Base-by-base conservation (phyloP, 345 rosid species). In the Isatis tinctoria region DNA sequence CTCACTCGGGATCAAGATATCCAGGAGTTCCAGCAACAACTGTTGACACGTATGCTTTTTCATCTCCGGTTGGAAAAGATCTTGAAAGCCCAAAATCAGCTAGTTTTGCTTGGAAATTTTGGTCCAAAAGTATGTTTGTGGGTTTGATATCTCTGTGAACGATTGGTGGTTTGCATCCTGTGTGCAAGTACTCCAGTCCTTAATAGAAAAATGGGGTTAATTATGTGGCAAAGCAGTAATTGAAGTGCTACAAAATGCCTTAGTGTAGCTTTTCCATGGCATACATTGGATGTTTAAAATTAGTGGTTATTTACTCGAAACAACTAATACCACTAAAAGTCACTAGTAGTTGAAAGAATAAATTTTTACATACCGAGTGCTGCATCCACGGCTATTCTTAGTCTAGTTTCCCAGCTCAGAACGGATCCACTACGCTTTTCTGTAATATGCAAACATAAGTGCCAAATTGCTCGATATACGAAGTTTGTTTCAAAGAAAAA, bases 1-100 rank as follows among this genome's bases (percentile, higher is more conserved):
- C 68, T 67, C 41, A 83, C 88, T 80, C 84, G 0, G 85, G 88
- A 43, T 81, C 86, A 6, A 86, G 82, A 66, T 86, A 86, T 6
- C 85, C 86, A 2, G 63, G 76, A 51, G 70, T 72, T 0, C 70
- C 77, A 54, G 70, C 77, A 28, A 73, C 65, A 43, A 74, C 71
- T 0, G 71, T 74, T 24, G 77, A 80, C 61, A 69, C 53, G 61
- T 74, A 45, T 33, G 66, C 12, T 16, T n/a, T n/a, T n/a, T 64
- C 81, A 24, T 39, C 64, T 35, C 79, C 87, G 0, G 14, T 12
- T 4, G 80, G 69, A 44, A 78, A 74, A 52, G 56, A 27, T 76
- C 69, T 80, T 0, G 85, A 83, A 5, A 83, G 71, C 28, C 87
- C 85, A 45, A 85, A 85, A 74, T 85, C 85, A 0, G 85, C 66